Percentiles rank a stretch among this genome's conserved stretches.
These are phyloP conservation scores for Schizophyllum amplum DNA, from an alignment of 1,284 basidiomycete genomes.

Conservation along the genomic window DNA sequence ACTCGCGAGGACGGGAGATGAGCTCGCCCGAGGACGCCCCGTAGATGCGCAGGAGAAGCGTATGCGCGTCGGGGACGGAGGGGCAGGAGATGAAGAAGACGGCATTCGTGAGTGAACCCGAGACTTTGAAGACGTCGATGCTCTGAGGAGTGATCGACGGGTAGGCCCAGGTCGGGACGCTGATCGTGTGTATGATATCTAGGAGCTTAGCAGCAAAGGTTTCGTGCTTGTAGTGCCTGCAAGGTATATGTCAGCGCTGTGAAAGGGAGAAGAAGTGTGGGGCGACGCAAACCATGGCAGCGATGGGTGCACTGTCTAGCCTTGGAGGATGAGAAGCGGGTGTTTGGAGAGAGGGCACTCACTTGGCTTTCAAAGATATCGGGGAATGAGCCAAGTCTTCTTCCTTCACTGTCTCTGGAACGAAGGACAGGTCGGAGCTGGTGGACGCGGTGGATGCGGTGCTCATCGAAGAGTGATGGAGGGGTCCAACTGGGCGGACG, in stretches of 20 bases:
- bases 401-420: not conserved
- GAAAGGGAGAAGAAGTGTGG: not conserved
- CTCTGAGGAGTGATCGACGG: conserved; percentile 36
- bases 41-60: conserved; percentile 82
- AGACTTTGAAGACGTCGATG: conserved; percentile 71
- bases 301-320: not conserved
- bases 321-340: not conserved
- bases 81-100: conserved; percentile 86
- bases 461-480: not conserved
- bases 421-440: not conserved
- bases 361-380: not conserved
- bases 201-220: conserved; percentile 54
- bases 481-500: not conserved
- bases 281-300: not conserved
- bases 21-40: conserved; percentile 79
- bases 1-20: conserved; percentile 79
- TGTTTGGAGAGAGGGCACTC: not conserved
- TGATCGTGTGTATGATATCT: conserved; percentile 43
- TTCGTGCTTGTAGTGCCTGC: conserved; percentile 59
- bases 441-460: not conserved
- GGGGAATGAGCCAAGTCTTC: not conserved
- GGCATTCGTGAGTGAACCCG: conserved; percentile 88
- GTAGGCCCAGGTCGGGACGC: conserved; percentile 50
- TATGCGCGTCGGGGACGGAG: conserved; percentile 42
- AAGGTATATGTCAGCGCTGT: not conserved